Evolutionary conservation across 2,329 filamentous ascomycete species (phyloP).

Genomic region (Acrodontium crateriforme): DNA sequence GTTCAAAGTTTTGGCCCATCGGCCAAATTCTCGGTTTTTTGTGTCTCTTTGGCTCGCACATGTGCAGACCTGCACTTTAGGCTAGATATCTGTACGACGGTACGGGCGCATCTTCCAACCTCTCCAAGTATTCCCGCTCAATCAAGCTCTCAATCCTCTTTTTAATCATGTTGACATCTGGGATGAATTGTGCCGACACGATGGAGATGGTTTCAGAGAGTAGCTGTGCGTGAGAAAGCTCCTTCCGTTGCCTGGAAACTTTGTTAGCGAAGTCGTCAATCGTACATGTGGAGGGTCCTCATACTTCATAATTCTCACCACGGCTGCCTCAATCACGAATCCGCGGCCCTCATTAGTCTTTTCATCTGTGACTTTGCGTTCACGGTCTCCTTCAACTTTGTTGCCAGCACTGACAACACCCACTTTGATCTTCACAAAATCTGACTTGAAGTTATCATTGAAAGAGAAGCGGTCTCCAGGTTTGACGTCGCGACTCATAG

Average conservation of each 20-base stretch:
- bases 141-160: slow-evolving; percentile 68
- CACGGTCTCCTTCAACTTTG: slow-evolving; percentile 63
- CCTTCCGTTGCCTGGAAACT: slow-evolving; percentile 52
- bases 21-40: neutral
- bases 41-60: neutral
- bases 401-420: slow-evolving; percentile 68
- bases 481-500: slow-evolving; percentile 64
- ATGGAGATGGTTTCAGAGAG: slow-evolving; percentile 60
- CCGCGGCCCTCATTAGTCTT: slow-evolving; percentile 60
- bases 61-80: slow-evolving; percentile 26
- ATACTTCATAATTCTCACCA: slow-evolving; percentile 79
- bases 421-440: slow-evolving; percentile 77
- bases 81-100: slow-evolving; percentile 61
- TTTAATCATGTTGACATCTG: slow-evolving; percentile 66
- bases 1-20: neutral
- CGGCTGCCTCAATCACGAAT: slow-evolving; percentile 60
- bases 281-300: slow-evolving; percentile 21
- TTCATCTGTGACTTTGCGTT: slow-evolving; percentile 56
- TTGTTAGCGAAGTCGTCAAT: slow-evolving; percentile 16
- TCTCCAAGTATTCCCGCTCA: slow-evolving; percentile 62
- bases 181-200: slow-evolving; percentile 55
- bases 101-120: slow-evolving; percentile 49
- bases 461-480: slow-evolving; percentile 65
- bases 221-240: slow-evolving; percentile 54
- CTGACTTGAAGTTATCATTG: slow-evolving; percentile 70